phyloP scores from a whole-genome alignment of 768 basidiomycete species.

The Cystofilobasidium bisporidii region DNA sequence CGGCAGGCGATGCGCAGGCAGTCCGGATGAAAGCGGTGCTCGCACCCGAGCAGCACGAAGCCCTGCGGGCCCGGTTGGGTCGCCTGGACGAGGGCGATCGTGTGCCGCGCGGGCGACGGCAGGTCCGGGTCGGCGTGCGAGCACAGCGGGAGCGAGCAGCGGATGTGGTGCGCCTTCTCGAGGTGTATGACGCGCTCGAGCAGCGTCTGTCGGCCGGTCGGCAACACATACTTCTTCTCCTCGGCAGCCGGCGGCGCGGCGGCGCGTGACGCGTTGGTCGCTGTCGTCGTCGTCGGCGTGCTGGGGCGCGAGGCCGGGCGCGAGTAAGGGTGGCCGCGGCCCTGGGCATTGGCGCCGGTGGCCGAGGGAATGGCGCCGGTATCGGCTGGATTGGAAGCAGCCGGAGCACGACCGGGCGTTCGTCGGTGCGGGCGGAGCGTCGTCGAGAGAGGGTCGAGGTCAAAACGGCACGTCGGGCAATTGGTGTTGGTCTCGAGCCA shows the following conservation, averaged over 20 bases:
- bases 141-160: constrained; percentile 21
- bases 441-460: constrained; percentile 26
- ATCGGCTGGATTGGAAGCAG: neutral
- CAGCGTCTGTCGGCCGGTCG: constrained; percentile 19
- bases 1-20: constrained; percentile 5
- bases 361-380: neutral
- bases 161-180: constrained; percentile 20
- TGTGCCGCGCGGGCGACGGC: neutral
- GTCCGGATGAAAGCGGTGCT: constrained; percentile 12
- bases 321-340: constrained; percentile 20
- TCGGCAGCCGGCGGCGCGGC: neutral
- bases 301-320: neutral
- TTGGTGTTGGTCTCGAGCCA: constrained; percentile 21
- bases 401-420: neutral
- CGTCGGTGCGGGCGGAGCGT: constrained; percentile 16
- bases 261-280: neutral
- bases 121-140: constrained; percentile 5
- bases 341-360: neutral
- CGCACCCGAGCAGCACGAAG: constrained; percentile 13
- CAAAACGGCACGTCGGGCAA: constrained; percentile 25
- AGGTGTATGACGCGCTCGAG: constrained; percentile 20
- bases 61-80: neutral
- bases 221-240: neutral
- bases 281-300: neutral
- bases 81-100: neutral